A percentile compares a stretch with the other conserved stretches of the same genome.
phyloP scores from a whole-genome alignment of 371 early-diverging fungal genomes.

The Smittium mucronatum region DNA sequence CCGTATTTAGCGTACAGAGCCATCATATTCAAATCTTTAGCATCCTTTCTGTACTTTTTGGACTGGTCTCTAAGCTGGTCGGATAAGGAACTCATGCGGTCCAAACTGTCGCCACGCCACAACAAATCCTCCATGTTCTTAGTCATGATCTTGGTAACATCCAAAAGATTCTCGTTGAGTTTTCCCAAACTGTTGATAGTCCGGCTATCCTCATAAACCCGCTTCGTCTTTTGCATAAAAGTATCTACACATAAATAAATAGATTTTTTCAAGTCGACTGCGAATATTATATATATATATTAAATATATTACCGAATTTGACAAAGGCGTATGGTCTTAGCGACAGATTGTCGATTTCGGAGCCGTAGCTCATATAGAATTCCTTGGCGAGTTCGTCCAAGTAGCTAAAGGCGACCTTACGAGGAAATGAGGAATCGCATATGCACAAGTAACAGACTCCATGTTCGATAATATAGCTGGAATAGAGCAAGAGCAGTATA shows the following conservation, averaged over 20 bases:
- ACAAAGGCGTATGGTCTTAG: constrained; percentile 93
- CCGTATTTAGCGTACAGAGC: constrained; percentile 91
- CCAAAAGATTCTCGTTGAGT: constrained; percentile 88
- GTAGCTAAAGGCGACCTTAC: constrained; percentile 88
- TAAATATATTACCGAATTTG: constrained; percentile 48
- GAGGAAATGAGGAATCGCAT: constrained; percentile 87
- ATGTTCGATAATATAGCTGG: constrained; percentile 83
- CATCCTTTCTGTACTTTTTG: constrained; percentile 60
- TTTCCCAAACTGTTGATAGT: constrained; percentile 84
- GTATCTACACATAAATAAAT: constrained; percentile 42
- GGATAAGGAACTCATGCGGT: constrained; percentile 56
- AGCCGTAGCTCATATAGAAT: constrained; percentile 82
- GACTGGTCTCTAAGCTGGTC: constrained; percentile 47
- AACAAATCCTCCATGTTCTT: constrained; percentile 93
- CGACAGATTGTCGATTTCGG: constrained; percentile 67
- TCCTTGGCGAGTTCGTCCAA: constrained; percentile 89
- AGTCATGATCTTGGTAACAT: constrained; percentile 94
- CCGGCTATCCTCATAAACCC: constrained; percentile 85
- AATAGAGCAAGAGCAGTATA: neutral
- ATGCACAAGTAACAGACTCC: constrained; percentile 88
- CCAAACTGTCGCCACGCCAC: constrained; percentile 79
- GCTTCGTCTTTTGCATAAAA: constrained; percentile 92
- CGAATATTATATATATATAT: no score
- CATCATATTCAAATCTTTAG: constrained; percentile 70
- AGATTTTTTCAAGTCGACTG: constrained; percentile 20